phyloP scores from a whole-genome alignment of 495 filamentous ascomycete species.

The Pyronema domesticum region DNA sequence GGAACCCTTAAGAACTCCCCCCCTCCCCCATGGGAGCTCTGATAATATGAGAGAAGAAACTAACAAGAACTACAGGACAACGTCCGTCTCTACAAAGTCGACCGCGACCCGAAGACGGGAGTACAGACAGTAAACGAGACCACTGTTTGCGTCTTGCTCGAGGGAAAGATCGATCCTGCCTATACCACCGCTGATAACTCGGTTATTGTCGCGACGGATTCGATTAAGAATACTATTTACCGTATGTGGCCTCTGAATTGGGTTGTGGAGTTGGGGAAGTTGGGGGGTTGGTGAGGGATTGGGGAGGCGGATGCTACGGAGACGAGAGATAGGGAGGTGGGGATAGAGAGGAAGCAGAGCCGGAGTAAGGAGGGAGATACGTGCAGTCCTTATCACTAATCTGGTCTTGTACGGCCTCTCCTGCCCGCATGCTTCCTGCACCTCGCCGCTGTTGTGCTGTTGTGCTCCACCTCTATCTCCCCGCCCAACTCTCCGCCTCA shows the following conservation, averaged over 20 bases:
- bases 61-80: conserved; percentile 49
- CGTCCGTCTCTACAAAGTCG: conserved; percentile 89
- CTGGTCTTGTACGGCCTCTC: too few species aligned
- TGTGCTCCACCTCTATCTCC: too few species aligned
- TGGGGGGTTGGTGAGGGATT: too few species aligned
- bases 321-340: too few species aligned
- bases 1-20: background rate
- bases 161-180: conserved; percentile 78
- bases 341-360: too few species aligned
- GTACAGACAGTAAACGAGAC: conserved; percentile 80
- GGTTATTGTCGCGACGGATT: conserved; percentile 88
- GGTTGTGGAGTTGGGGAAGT: background rate
- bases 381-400: too few species aligned
- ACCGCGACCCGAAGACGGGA: conserved; percentile 54
- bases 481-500: too few species aligned
- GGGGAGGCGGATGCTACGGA: too few species aligned
- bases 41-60: too few species aligned
- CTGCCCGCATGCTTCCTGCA: too few species aligned
- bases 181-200: conserved; percentile 92
- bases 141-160: conserved; percentile 77
- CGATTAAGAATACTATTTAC: conserved; percentile 95
- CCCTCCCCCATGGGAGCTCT: background rate
- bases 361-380: too few species aligned
- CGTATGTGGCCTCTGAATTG: conserved; percentile 32
- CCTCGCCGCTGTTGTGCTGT: too few species aligned